Conservation (phyloP, 1,284 basidiomycete genomes). For the Serendipita sp. region DNA sequence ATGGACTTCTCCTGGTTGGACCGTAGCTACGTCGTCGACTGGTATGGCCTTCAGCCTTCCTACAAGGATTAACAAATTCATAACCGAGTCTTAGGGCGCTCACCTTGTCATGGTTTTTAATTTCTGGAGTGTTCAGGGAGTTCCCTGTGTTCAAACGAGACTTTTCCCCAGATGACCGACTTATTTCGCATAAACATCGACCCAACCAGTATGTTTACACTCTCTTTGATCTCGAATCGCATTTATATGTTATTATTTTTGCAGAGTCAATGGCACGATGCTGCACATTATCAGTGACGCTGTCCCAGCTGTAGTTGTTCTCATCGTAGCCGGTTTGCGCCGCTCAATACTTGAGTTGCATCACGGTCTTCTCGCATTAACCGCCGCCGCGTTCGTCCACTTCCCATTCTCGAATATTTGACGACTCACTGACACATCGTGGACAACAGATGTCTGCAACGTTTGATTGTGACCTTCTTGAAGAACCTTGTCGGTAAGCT, state of each 20-base stretch:
- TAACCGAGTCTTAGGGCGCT: slow-evolving; percentile 26
- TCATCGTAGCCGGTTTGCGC: slow-evolving; percentile 25
- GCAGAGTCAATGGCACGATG: slow-evolving; percentile 33
- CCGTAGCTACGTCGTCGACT: slow-evolving; percentile 25
- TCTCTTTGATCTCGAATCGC: background rate
- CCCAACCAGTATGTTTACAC: slow-evolving; percentile 32
- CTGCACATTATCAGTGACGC: slow-evolving; percentile 35
- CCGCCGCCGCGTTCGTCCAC: slow-evolving; percentile 30
- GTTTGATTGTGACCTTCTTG: slow-evolving; percentile 26
- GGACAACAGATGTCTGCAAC: slow-evolving; percentile 29
- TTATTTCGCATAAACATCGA: slow-evolving; percentile 38
- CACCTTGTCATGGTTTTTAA: slow-evolving; percentile 30
- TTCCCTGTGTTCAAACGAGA: slow-evolving; percentile 39
- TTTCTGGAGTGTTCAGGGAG: slow-evolving; percentile 26
- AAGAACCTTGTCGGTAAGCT: slow-evolving; percentile 45
- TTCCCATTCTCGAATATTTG: background rate
- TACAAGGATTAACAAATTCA: background rate
- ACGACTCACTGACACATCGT: background rate
- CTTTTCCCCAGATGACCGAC: slow-evolving; percentile 35
- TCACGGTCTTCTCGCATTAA: slow-evolving; percentile 39
- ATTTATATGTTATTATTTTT: background rate
- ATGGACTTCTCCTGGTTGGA: slow-evolving; percentile 16
- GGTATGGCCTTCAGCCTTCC: slow-evolving; percentile 17
- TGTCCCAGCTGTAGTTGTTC: slow-evolving; percentile 29
- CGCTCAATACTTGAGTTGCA: slow-evolving; percentile 38